These are phyloP conservation scores for Aspergillus ruber DNA, from an alignment of 2,329 filamentous ascomycete genomes.

Conservation along the genomic window DNA sequence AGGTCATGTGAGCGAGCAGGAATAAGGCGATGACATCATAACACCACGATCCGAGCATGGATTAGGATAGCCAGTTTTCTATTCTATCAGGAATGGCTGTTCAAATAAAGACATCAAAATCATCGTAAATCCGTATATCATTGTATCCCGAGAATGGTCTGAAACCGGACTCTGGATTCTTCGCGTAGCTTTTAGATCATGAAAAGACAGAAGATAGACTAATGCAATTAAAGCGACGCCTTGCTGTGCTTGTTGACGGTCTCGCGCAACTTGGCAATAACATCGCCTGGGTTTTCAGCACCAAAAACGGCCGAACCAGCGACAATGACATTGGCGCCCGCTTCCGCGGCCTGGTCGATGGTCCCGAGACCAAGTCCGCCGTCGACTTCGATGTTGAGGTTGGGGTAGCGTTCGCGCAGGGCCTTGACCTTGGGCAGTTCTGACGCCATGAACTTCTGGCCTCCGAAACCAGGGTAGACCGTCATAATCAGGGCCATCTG, in stretches of 20 bases:
- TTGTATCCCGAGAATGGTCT: not conserved
- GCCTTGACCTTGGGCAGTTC: constrained; percentile 90
- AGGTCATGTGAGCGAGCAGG: too few relatives aligned
- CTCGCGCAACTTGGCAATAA: constrained; percentile 73
- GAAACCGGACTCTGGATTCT: constrained; percentile 9
- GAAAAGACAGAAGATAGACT: not conserved
- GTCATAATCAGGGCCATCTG: constrained; percentile 99
- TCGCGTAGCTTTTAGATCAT: not conserved
- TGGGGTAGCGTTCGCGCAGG: constrained; percentile 74
- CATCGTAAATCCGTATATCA: not conserved
- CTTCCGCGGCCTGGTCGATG: constrained; percentile 88
- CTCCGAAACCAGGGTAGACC: constrained; percentile 92
- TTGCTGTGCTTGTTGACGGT: constrained; percentile 62
- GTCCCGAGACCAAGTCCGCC: constrained; percentile 83
- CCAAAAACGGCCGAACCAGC: constrained; percentile 95
- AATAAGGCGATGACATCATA: too few relatives aligned
- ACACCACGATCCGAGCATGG: too few relatives aligned
- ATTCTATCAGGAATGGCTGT: too few relatives aligned
- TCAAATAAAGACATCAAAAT: not conserved
- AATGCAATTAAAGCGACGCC: constrained; percentile 6
- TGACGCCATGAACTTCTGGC: constrained; percentile 96
- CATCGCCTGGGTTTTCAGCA: constrained; percentile 77
- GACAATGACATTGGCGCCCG: constrained; percentile 96
- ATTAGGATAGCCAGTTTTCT: too few relatives aligned
- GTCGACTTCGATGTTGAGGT: constrained; percentile 96